phyloP scores from a whole-genome alignment of 495 filamentous ascomycete species.

The Aspergillus campestris region DNA sequence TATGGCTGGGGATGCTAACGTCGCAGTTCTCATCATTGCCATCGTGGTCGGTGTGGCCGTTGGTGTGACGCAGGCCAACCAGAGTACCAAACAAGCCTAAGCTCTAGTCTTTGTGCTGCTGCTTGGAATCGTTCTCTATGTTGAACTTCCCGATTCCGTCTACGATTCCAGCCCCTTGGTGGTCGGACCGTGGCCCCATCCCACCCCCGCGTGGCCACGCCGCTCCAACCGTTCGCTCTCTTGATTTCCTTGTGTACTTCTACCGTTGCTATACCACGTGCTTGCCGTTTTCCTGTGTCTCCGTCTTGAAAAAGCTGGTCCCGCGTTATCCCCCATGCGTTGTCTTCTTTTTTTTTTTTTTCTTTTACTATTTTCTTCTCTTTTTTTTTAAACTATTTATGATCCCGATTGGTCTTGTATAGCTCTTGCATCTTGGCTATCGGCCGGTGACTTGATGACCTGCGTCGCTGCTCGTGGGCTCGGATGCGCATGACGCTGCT shows the following conservation, averaged over 20 bases:
- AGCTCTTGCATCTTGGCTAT: conserved; percentile 10
- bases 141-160: neutral
- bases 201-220: neutral
- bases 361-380: conserved; percentile 1
- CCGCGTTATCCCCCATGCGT: neutral
- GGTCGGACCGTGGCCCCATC: neutral
- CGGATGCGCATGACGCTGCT: conserved; percentile 15
- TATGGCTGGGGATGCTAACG: neutral
- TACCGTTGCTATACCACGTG: conserved; percentile 7
- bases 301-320: conserved; percentile 2
- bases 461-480: conserved; percentile 13
- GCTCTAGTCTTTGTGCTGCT: neutral
- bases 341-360: conserved; percentile 10
- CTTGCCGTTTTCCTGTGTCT: conserved; percentile 1
- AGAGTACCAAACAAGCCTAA: conserved; percentile 6
- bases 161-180: neutral
- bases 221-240: neutral
- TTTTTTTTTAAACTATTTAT: conserved; percentile 6
- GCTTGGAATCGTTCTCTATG: neutral
- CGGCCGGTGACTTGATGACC: conserved; percentile 8
- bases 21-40: conserved; percentile 41
- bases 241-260: neutral
- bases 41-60: conserved; percentile 44
- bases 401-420: conserved; percentile 10
- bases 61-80: conserved; percentile 34